These are phyloP conservation scores for Alternaria brassicae DNA, from an alignment of 2,329 filamentous ascomycete species.

Conservation along the genomic window DNA sequence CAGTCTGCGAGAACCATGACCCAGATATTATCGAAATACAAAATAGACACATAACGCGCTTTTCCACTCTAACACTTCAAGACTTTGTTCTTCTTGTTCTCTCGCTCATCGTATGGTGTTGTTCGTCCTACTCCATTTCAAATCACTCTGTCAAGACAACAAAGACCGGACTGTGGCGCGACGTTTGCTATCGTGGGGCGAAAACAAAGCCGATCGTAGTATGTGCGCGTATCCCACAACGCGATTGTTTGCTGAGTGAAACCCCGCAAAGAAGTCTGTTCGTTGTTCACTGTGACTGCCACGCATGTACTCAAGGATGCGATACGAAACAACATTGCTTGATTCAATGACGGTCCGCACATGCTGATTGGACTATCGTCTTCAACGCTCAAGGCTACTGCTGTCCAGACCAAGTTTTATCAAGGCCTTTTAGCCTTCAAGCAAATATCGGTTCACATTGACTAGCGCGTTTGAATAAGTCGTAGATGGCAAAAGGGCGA, in stretches of 20 bases:
- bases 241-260: conserved; percentile 18
- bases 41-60: conserved; percentile 23
- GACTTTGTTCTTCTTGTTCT: not conserved
- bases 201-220: conserved; percentile 24
- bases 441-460: not conserved
- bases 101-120: not conserved
- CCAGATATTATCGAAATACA: conserved; percentile 15
- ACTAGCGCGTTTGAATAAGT: not conserved
- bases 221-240: conserved; percentile 32
- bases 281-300: conserved; percentile 4
- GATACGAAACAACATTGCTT: conserved; percentile 34
- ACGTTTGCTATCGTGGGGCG: conserved; percentile 20
- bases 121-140: not conserved
- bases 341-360: conserved; percentile 20
- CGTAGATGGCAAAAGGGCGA: not conserved
- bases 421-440: not conserved
- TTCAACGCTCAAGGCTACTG: conserved; percentile 12
- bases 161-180: conserved; percentile 23
- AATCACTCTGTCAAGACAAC: conserved; percentile 10
- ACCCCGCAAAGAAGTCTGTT: conserved; percentile 16
- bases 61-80: conserved; percentile 30
- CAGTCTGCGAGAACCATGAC: conserved; percentile 12
- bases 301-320: conserved; percentile 21
- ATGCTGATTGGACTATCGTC: conserved; percentile 14
- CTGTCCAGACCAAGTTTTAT: not conserved